Evolutionary conservation across 768 basidiomycete species (phyloP), one percentile per base, ranked within the genome.

Genomic region (Sistotremastrum suecicum): DNA sequence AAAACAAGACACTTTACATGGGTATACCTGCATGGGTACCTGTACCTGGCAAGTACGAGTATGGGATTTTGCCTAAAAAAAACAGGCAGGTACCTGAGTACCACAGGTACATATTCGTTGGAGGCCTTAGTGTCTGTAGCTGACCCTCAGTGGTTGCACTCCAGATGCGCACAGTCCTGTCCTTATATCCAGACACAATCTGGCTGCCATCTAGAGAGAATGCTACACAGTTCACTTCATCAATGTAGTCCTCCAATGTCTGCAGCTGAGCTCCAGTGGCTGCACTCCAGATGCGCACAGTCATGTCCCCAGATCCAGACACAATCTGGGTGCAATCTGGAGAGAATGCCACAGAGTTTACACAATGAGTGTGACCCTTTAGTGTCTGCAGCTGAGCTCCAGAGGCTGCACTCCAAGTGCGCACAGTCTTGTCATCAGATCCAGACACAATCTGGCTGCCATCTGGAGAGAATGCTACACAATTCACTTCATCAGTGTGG

Each of bases 91-190:
- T n/a, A n/a, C n/a, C n/a, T n/a, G n/a, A n/a, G n/a, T n/a, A n/a
- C n/a, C n/a, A n/a, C n/a, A n/a, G n/a, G n/a, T n/a, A n/a, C n/a
- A n/a, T n/a, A n/a, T n/a, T n/a, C n/a, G n/a, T n/a, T n/a, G n/a
- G n/a, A n/a, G n/a, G n/a, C n/a, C n/a, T n/a, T n/a, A 55, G 34
- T 1, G 56, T 50, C 4, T 32, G 39, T 0, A 41, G 44, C 7
- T 53, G 56, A 32, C 47, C 47, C 10, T 56, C 58, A 0, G 54
- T 48, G 1, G 4, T 10, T 6, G 39, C 31, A 10, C 56, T 51
- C 59, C 59, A 60, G 31, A 59, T 41, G 31, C 54, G 57, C 30
- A 57, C 32, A 0, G 56, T 54, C 32, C 51, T 51, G 42, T 60
- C 59, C 33, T 53, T 43, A 3, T 58, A 61, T 28, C 57, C 56